A percentile compares a stretch with the other conserved stretches of the same genome.
phyloP scores from a whole-genome alignment of 2,329 filamentous ascomycete species.

The Colletotrichum salicis region DNA sequence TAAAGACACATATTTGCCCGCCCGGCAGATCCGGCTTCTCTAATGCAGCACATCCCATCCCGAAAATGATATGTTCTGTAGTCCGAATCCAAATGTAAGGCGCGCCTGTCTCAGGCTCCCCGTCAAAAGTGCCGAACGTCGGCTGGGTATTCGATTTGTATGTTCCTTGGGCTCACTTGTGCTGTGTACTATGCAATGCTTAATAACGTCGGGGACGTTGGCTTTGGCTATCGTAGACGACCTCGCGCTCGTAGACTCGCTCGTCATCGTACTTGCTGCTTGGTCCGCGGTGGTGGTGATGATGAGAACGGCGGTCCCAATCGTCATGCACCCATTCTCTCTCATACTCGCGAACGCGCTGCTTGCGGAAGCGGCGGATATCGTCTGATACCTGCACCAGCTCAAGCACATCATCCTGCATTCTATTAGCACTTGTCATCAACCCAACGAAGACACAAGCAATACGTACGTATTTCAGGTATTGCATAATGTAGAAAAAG shows the following conservation, averaged over 20 bases:
- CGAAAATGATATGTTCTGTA: slow-evolving; percentile 23
- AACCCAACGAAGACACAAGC: neutral
- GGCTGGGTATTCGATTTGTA: slow-evolving; percentile 5
- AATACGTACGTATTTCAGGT: slow-evolving; percentile 82
- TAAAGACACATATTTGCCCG: slow-evolving; percentile 10
- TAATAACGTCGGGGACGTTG: slow-evolving; percentile 28
- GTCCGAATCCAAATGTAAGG: slow-evolving; percentile 18
- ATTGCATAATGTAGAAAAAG: slow-evolving; percentile 94
- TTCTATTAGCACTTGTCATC: too few relatives aligned
- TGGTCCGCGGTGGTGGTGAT: slow-evolving; percentile 42
- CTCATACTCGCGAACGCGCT: slow-evolving; percentile 68
- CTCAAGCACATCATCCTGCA: slow-evolving; percentile 85
- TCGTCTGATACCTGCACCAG: slow-evolving; percentile 85
- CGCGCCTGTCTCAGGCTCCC: neutral
- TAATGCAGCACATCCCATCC: slow-evolving; percentile 26
- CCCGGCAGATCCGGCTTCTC: slow-evolving; percentile 24
- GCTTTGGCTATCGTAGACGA: slow-evolving; percentile 67
- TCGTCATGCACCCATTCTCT: slow-evolving; percentile 63
- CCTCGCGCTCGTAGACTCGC: slow-evolving; percentile 73
- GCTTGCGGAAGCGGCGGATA: slow-evolving; percentile 73
- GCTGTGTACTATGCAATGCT: slow-evolving; percentile 13
- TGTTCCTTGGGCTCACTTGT: neutral
- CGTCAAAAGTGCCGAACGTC: neutral
- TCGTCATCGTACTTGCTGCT: slow-evolving; percentile 66
- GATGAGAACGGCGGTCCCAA: slow-evolving; percentile 54